A percentile compares a stretch with the other conserved stretches of the same genome.
phyloP scores from a whole-genome alignment of 805 yeast species.

The Saturnispora quitensis region DNA sequence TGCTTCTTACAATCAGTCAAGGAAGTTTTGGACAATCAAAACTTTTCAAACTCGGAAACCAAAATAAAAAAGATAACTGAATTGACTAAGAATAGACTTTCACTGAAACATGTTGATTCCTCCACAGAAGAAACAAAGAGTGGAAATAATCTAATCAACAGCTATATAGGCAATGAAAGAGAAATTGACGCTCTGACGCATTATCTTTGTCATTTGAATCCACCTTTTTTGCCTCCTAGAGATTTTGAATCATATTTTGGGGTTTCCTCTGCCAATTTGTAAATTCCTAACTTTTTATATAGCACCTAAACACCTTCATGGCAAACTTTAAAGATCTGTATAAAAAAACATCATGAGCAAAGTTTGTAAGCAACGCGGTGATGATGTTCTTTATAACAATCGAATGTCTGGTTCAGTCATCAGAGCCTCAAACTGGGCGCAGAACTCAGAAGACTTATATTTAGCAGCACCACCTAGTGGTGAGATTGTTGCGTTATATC shows the following conservation, averaged over 20 bases:
- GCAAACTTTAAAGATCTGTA: neutral
- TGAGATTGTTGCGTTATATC: constrained; percentile 66
- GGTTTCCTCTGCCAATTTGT: neutral
- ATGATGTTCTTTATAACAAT: neutral
- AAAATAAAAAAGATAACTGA: neutral
- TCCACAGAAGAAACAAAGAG: neutral
- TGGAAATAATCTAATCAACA: neutral
- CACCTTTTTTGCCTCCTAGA: neutral
- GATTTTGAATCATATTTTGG: neutral
- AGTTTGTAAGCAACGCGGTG: neutral
- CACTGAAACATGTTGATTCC: neutral
- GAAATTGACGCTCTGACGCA: constrained; percentile 1
- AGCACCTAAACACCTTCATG: neutral
- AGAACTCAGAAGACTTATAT: constrained; percentile 45
- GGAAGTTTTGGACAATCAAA: neutral
- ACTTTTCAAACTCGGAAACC: neutral
- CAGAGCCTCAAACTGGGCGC: constrained; percentile 54
- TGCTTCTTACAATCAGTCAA: constrained; percentile 1
- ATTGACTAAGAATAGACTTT: neutral
- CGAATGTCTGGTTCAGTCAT: constrained; percentile 50
- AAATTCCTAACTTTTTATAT: neutral
- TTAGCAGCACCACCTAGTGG: constrained; percentile 69
- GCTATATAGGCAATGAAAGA: neutral
- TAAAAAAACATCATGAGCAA: neutral
- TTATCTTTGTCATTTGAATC: neutral